phyloP scores from a whole-genome alignment of 1,284 basidiomycete genomes.

The Ceratobasidium sp. region DNA sequence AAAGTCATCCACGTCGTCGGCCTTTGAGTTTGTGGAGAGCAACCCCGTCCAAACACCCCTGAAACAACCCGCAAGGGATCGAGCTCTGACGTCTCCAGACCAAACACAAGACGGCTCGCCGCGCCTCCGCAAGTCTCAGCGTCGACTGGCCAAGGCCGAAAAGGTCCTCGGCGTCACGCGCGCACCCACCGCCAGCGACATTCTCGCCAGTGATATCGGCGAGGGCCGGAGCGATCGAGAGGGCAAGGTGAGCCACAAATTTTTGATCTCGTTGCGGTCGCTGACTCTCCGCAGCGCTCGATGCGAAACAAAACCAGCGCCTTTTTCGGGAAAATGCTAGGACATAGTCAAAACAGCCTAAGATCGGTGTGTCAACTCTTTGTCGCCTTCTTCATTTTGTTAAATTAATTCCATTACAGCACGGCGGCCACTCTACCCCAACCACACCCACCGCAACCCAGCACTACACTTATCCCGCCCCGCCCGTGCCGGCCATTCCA shows the following conservation, averaged over 20 bases:
- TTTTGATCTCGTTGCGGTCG: not conserved
- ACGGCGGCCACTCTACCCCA: constrained; percentile 29
- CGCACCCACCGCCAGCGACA: constrained; percentile 8
- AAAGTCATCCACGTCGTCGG: constrained; percentile 58
- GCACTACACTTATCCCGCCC: constrained; percentile 11
- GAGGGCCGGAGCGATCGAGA: constrained; percentile 35
- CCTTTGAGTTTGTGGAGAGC: constrained; percentile 41
- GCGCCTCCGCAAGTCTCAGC: constrained; percentile 6
- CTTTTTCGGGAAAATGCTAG: constrained; percentile 80
- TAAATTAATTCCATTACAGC: constrained; percentile 16
- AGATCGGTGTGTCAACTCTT: constrained; percentile 69
- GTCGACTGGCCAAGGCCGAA: constrained; percentile 45
- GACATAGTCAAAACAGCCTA: constrained; percentile 64
- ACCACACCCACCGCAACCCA: constrained; percentile 40
- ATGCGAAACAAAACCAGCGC: constrained; percentile 81
- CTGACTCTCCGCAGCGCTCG: constrained; percentile 64
- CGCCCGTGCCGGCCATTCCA: constrained; percentile 45
- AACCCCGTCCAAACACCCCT: constrained; percentile 26
- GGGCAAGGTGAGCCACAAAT: constrained; percentile 42
- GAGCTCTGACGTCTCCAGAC: constrained; percentile 35
- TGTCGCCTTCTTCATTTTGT: constrained; percentile 39
- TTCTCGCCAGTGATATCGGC: constrained; percentile 23
- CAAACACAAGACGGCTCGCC: constrained; percentile 9
- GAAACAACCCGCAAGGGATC: constrained; percentile 26
- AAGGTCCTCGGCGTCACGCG: constrained; percentile 44